Evolutionary conservation across 164 flowering plant species (phyloP).

Genomic region (Aristolochia contorta): DNA sequence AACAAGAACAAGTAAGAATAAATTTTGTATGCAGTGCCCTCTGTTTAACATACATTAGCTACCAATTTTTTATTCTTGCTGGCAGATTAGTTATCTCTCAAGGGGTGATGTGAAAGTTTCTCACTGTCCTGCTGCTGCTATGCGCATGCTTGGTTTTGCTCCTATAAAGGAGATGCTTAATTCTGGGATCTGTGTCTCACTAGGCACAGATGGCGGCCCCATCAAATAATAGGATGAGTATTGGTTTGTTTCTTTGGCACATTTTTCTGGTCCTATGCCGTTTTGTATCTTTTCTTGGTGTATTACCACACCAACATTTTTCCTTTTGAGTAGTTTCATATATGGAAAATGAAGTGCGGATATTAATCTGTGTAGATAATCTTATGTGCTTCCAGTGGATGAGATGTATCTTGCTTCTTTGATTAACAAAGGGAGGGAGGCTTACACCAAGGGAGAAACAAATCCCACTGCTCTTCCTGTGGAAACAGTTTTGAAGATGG

Average conservation of each 20-base stretch:
- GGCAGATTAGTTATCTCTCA: slow-evolving; percentile 60
- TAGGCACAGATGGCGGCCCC: slow-evolving; percentile 98
- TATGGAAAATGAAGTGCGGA: background rate
- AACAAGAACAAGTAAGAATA: too few species aligned
- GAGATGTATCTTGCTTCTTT: slow-evolving; percentile 93
- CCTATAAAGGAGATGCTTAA: slow-evolving; percentile 76
- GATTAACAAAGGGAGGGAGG: slow-evolving; percentile 87
- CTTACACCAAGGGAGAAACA: slow-evolving; percentile 50
- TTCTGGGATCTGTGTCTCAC: slow-evolving; percentile 74
- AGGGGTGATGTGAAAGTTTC: slow-evolving; percentile 72
- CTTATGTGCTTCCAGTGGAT: slow-evolving; percentile 50
- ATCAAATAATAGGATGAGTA: slow-evolving; percentile 95
- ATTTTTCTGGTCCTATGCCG: background rate
- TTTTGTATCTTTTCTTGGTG: background rate
- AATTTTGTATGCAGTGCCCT: too few species aligned
- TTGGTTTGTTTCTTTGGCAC: slow-evolving; percentile 40
- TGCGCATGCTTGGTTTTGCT: slow-evolving; percentile 94
- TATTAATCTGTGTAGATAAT: background rate
- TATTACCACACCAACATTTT: background rate
- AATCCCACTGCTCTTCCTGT: slow-evolving; percentile 85
- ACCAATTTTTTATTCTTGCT: too few species aligned
- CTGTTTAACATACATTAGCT: too few species aligned
- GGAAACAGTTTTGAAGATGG: slow-evolving; percentile 67
- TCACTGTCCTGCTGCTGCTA: slow-evolving; percentile 92
- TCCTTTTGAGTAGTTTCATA: background rate